These are phyloP conservation scores for Trichocladium antarcticum DNA, from an alignment of 495 filamentous ascomycete species.

Conservation along the genomic window DNA sequence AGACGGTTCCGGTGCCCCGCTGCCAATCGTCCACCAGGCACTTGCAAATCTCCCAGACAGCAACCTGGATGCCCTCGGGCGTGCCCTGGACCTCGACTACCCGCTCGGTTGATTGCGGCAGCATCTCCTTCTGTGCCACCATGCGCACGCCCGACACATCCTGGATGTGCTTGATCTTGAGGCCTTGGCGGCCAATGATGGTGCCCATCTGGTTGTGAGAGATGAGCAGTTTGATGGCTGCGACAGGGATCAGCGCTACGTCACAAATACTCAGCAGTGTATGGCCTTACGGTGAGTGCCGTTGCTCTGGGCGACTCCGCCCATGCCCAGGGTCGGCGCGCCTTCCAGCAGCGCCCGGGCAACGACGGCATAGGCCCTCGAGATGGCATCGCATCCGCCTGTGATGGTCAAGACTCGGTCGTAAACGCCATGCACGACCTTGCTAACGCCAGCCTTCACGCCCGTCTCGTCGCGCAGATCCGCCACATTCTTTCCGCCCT, in stretches of 20 bases:
- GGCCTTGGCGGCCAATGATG: slow-evolving; percentile 89
- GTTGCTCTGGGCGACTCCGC: slow-evolving; percentile 67
- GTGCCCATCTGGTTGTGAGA: slow-evolving; percentile 99
- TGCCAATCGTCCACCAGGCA: slow-evolving; percentile 97
- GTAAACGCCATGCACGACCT: slow-evolving; percentile 93
- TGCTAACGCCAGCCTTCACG: slow-evolving; percentile 95
- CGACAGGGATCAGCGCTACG: slow-evolving; percentile 14
- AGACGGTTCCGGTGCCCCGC: slow-evolving; percentile 86
- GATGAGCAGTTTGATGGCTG: slow-evolving; percentile 92
- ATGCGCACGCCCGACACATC: slow-evolving; percentile 94
- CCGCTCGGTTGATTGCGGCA: slow-evolving; percentile 96
- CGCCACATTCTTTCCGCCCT: slow-evolving; percentile 95
- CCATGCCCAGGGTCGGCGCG: slow-evolving; percentile 90
- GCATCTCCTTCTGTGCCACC: slow-evolving; percentile 99
- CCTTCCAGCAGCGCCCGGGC: slow-evolving; percentile 84
- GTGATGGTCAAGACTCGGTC: slow-evolving; percentile 94
- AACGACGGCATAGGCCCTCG: slow-evolving; percentile 86
- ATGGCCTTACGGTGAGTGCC: slow-evolving; percentile 78
- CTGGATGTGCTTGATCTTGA: slow-evolving; percentile 99
- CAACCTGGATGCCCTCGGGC: slow-evolving; percentile 87
- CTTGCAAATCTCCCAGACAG: slow-evolving; percentile 97
- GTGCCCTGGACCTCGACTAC: slow-evolving; percentile 93
- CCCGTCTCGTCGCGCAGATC: slow-evolving; percentile 94
- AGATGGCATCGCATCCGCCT: slow-evolving; percentile 71
- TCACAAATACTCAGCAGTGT: neutral